Conservation (phyloP, 768 basidiomycete species). For the Sporobolomyces pararoseus region DNA sequence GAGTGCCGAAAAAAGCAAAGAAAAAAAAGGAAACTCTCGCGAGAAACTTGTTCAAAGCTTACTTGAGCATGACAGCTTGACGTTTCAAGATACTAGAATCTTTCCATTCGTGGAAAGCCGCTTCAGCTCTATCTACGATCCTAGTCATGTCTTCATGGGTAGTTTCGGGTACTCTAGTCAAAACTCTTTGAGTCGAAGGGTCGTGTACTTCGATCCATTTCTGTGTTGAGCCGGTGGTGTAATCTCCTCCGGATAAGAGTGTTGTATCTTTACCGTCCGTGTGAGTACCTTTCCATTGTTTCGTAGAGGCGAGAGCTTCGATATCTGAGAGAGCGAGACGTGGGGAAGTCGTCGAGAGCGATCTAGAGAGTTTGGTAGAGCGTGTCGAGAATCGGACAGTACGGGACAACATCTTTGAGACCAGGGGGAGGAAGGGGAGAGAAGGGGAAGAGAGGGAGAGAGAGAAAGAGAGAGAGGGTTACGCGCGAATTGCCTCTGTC, state of each 20-base stretch:
- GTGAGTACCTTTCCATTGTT: slow-evolving; percentile 79
- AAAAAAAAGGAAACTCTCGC: neutral
- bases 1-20: neutral
- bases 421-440: neutral
- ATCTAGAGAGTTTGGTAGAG: neutral
- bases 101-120: slow-evolving; percentile 87
- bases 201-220: slow-evolving; percentile 85
- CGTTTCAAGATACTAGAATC: slow-evolving; percentile 75
- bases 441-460: neutral
- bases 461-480: neutral
- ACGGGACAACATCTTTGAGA: neutral
- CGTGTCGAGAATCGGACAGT: neutral
- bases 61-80: slow-evolving; percentile 87
- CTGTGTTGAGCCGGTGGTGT: slow-evolving; percentile 70
- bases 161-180: slow-evolving; percentile 86
- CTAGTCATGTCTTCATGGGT: slow-evolving; percentile 72
- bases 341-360: neutral
- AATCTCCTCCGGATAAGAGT: slow-evolving; percentile 88
- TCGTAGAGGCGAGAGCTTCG: slow-evolving; percentile 11
- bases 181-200: slow-evolving; percentile 88
- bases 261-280: slow-evolving; percentile 81
- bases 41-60: slow-evolving; percentile 48
- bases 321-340: slow-evolving; percentile 11
- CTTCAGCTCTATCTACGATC: slow-evolving; percentile 75
- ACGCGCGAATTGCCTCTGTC: neutral